These are phyloP conservation scores for Nyctanthes arbortristis DNA, from an alignment of 257 asterid species.

Conservation along the genomic window DNA sequence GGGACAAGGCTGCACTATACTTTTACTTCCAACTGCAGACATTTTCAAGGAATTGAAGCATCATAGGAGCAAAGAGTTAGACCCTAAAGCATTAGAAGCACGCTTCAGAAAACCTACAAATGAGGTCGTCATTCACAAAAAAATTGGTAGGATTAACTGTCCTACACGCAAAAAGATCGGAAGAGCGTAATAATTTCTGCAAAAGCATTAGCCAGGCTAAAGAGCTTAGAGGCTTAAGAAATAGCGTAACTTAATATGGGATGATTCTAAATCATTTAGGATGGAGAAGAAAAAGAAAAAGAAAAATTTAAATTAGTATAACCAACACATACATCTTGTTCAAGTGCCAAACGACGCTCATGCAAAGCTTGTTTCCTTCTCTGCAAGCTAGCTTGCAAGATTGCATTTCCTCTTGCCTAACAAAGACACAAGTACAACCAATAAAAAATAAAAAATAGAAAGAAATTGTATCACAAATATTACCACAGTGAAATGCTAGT, in stretches of 20 bases:
- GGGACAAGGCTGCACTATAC: neutral
- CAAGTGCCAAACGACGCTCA: constrained; percentile 92
- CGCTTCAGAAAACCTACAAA: neutral
- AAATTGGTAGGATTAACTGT: no score
- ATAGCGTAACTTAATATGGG: neutral
- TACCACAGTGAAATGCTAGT: neutral
- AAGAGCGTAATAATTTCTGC: no score
- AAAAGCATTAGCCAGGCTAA: no score
- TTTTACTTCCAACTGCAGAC: neutral
- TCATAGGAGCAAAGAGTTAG: neutral
- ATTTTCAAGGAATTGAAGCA: neutral
- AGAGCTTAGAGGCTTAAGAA: no score
- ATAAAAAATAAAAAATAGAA: no score
- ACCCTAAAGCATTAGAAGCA: neutral
- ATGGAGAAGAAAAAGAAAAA: neutral
- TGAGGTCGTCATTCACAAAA: neutral
- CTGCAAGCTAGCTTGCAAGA: constrained; percentile 94
- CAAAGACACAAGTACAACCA: constrained; percentile 23
- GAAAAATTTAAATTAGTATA: neutral
- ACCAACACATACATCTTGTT: constrained; percentile 74
- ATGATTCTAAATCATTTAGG: neutral
- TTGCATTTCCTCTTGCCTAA: constrained; percentile 92
- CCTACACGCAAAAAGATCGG: no score
- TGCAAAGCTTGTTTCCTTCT: constrained; percentile 94
- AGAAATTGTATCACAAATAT: constrained; percentile 23